Base-by-base conservation (phyloP, 345 rosid species). In the Mallotus nudiflorus region DNA sequence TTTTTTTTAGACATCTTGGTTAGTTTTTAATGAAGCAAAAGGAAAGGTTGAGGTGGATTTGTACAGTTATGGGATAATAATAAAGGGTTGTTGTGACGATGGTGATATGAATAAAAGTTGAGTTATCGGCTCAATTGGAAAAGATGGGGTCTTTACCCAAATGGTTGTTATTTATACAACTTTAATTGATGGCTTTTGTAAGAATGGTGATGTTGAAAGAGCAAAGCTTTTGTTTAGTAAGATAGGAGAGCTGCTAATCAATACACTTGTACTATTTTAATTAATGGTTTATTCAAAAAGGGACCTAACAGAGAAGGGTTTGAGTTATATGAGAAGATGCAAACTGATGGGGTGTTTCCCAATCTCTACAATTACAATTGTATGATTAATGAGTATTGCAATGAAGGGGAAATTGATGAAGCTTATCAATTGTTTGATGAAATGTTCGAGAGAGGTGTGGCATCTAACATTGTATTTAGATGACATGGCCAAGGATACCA, bases 131-230 rank as follows among this genome's bases (percentile, higher is more conserved):
- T 65, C 85, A 73, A 20, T 65, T 88, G 40, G 81, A 80, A 76
- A 88, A 79, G 52, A 58, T 72, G 81, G 87, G 89, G 68, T 76
- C 77, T 46, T 70, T 78, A 67, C 83, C 87, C 0, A 86, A 86
- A n/a, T n/a, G 70, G 91, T 88, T 67, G 93, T 84, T 54, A 77
- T 89, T 67, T 91, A 83, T 71, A 86, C 93, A 46, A 89, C 86
- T 70, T 73, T 88, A 88, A 91, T 93, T 72, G 91, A 93, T 78
- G 97, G 97, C 53, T 85, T 84, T 61, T 91, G 93, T 64, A 91
- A 89, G 81, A 83, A 74, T 62, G 90, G 92, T 3, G 86, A 89
- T 51, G 51, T 85, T 57, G 73, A 80, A 45, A 81, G 78, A 78
- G 97, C 87, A 0, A 84, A 81, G 65, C 71, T 3, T 73, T 78